A percentile compares a stretch with the other conserved stretches of the same genome.
These are phyloP conservation scores for Vanrija sp. DNA, from an alignment of 1,284 basidiomycete genomes.

Conservation along the genomic window DNA sequence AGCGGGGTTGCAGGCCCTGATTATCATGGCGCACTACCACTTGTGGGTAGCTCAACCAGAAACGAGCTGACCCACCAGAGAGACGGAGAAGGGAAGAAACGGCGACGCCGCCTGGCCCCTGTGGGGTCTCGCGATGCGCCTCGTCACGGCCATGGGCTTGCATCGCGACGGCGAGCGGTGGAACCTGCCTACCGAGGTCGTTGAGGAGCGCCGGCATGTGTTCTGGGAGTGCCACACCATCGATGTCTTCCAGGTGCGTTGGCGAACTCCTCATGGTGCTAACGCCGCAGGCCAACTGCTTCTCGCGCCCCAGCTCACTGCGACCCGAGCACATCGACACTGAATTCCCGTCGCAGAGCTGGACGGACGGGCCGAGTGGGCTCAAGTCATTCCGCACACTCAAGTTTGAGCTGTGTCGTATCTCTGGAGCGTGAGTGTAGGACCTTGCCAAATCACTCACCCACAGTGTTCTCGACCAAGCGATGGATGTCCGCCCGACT, in stretches of 20 bases:
- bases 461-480: slow-evolving; percentile 22
- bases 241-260: slow-evolving; percentile 22
- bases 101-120: slow-evolving; percentile 35
- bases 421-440: slow-evolving; percentile 18
- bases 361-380: slow-evolving; percentile 6
- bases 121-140: slow-evolving; percentile 25
- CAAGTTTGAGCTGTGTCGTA: slow-evolving; percentile 29
- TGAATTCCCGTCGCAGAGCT: slow-evolving; percentile 19
- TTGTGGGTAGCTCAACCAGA: neutral
- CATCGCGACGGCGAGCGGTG: slow-evolving; percentile 43
- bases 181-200: slow-evolving; percentile 33
- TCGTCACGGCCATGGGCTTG: slow-evolving; percentile 34
- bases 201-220: slow-evolving; percentile 33
- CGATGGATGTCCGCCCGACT: slow-evolving; percentile 20
- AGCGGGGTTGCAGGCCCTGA: slow-evolving; percentile 36
- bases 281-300: slow-evolving; percentile 25
- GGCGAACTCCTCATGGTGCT: neutral
- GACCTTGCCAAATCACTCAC: neutral
- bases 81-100: slow-evolving; percentile 27
- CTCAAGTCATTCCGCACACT: slow-evolving; percentile 24
- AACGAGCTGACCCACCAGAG: neutral
- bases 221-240: slow-evolving; percentile 31
- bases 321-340: slow-evolving; percentile 31
- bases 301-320: slow-evolving; percentile 29
- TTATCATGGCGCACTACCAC: slow-evolving; percentile 24